Evolutionary conservation across 495 filamentous ascomycete species (phyloP), one percentile per base, ranked within the genome.

Genomic region (Penicillium simplicissimum): DNA sequence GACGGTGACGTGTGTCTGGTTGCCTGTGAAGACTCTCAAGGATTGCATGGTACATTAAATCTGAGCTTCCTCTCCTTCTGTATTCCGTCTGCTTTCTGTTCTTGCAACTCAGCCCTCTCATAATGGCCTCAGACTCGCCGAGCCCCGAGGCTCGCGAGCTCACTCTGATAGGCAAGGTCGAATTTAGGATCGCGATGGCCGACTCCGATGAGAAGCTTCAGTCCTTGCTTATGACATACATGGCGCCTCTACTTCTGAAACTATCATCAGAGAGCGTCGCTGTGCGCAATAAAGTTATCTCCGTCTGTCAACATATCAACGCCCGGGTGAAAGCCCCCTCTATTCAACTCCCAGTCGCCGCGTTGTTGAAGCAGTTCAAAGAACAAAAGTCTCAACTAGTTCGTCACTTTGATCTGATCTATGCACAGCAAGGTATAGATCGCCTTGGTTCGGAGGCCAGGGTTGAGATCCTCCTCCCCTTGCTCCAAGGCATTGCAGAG

Each of bases 301-400:
- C 70, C 17, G 82, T 93, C 61, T 93, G 91, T 69, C 88, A 93
- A 66, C 90, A 95, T 81, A 81, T 92, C 74, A 94, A 89, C 67
- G 85, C 84, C 33, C 82, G 91, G 55, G 84, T 91, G 34, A 85
- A 87, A 71, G 72, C 81, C 69, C 84, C 82, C 73, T 82, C 87
- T 15, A 89, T 97, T 59, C 83, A 90, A 60, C 82, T 98, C 10
- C 95, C 95, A 11, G 93, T 98, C 28, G 82, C 85, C 9, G 85
- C 87, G 17, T 81, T 98, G 25, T 73, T 97, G 59, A 90, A 90
- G 64, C 95, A 97, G 70, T 97, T 94, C 81, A 97, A 97, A 68
- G 88, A 88, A 23, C 85, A 87, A 54, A 83, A 79, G 43, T 79
- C 82, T 45, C 80, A 89, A 2, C 82, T 97, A 8, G 83, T 98